Evolutionary conservation across 1,284 basidiomycete species (phyloP).

Genomic region (Pyrrhoderma lamaoense): DNA sequence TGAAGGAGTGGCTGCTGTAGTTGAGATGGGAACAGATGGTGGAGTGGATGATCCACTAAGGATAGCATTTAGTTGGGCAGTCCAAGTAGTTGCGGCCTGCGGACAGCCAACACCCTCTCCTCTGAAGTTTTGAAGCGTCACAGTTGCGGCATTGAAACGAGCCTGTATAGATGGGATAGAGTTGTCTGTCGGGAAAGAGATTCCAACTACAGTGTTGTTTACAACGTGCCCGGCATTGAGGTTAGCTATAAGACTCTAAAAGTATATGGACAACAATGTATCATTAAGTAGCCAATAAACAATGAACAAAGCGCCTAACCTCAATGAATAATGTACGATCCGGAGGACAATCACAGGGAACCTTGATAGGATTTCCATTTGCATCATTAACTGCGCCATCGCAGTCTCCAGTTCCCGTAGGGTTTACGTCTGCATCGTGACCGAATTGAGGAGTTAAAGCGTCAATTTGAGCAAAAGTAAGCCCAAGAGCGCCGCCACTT

Average conservation of each 20-base stretch:
- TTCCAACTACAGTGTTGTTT: constrained; percentile 31
- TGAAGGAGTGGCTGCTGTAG: not conserved
- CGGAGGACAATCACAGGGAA: constrained; percentile 36
- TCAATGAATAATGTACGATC: constrained; percentile 28
- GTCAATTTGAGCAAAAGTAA: constrained; percentile 19
- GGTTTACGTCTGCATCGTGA: constrained; percentile 22
- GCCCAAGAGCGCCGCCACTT: constrained; percentile 18
- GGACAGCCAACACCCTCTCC: constrained; percentile 24
- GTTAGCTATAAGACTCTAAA: constrained; percentile 28
- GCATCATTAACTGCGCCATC: constrained; percentile 28
- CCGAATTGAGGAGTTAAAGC: constrained; percentile 26
- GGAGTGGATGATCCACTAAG: constrained; percentile 8
- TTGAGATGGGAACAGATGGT: not conserved
- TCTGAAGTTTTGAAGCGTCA: constrained; percentile 29
- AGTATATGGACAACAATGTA: not conserved
- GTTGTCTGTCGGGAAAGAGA: constrained; percentile 32
- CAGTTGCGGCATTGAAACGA: constrained; percentile 30
- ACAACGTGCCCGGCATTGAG: constrained; percentile 32
- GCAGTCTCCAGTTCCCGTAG: constrained; percentile 29
- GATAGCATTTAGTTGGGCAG: constrained; percentile 20
- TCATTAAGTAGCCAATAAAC: constrained; percentile 3
- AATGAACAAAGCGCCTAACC: constrained; percentile 18
- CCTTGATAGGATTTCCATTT: constrained; percentile 29
- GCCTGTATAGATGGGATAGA: constrained; percentile 27
- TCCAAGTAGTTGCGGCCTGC: constrained; percentile 22